These are phyloP conservation scores for Clarireedia hainanense DNA, from an alignment of 2,329 filamentous ascomycete genomes.

Conservation along the genomic window DNA sequence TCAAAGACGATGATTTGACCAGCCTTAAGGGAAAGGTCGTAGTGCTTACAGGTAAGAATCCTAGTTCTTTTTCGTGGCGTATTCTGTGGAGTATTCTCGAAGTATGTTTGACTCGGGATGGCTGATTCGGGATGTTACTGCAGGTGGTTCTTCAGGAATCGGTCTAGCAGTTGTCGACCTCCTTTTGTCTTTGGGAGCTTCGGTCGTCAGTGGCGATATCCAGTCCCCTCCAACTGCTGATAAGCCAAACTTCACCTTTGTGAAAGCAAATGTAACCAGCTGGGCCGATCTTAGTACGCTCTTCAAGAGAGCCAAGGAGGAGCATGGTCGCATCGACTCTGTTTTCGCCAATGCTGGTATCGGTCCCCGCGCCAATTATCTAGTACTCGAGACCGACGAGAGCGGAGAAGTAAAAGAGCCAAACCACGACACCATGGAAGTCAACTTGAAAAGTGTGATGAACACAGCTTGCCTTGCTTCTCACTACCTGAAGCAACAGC, in stretches of 20 bases:
- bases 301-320: slow-evolving; percentile 41
- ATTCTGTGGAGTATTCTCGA: neutral
- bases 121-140: slow-evolving; percentile 10
- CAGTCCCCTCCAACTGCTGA: slow-evolving; percentile 32
- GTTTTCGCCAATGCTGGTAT: slow-evolving; percentile 45
- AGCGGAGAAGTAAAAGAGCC: slow-evolving; percentile 43
- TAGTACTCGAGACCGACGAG: slow-evolving; percentile 39
- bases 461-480: slow-evolving; percentile 42
- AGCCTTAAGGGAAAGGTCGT: slow-evolving; percentile 41
- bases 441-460: slow-evolving; percentile 42
- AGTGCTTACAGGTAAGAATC: slow-evolving; percentile 41
- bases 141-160: slow-evolving; percentile 52
- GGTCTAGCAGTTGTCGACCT: slow-evolving; percentile 47
- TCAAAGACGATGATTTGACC: slow-evolving; percentile 37
- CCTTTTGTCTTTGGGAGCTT: slow-evolving; percentile 44
- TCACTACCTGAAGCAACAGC: slow-evolving; percentile 42
- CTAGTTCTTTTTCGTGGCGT: neutral
- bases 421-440: slow-evolving; percentile 35
- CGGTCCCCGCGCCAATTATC: slow-evolving; percentile 37
- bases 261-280: slow-evolving; percentile 29
- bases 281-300: slow-evolving; percentile 44
- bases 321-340: slow-evolving; percentile 18
- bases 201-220: slow-evolving; percentile 47
- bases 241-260: slow-evolving; percentile 31
- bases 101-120: neutral